Percentiles rank a stretch among this genome's conserved stretches.
Conservation (phyloP, 352 stramenopile species). For the Globisporangium paddicum region DNA sequence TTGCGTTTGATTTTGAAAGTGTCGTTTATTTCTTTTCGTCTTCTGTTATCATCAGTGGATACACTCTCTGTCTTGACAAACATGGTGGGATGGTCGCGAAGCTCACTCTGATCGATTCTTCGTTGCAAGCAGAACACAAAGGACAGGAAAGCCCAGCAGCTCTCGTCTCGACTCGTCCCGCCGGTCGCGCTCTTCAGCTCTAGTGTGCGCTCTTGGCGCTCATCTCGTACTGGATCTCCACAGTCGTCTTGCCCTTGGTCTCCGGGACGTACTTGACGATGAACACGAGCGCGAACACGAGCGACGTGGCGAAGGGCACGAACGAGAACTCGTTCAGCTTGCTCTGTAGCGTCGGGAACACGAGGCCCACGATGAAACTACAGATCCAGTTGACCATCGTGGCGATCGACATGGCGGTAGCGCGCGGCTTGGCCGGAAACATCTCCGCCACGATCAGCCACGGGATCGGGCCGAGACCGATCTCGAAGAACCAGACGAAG, state of each 20-base stretch:
- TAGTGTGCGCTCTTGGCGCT: conserved; percentile 18
- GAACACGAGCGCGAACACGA: conserved; percentile 80
- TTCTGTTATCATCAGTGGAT: not conserved
- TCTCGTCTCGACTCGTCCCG: not conserved
- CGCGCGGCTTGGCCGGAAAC: conserved; percentile 93
- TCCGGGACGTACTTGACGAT: conserved; percentile 85
- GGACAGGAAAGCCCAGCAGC: not conserved
- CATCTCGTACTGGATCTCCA: conserved; percentile 67
- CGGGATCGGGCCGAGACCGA: conserved; percentile 88
- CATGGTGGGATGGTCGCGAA: not conserved
- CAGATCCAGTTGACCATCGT: conserved; percentile 95
- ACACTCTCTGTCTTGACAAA: not conserved
- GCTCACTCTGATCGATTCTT: not conserved
- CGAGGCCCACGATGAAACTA: conserved; percentile 93
- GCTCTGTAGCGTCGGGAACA: conserved; percentile 90
- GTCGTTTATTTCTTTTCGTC: conserved; percentile 12
- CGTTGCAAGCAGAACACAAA: not conserved
- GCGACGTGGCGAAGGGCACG: conserved; percentile 81
- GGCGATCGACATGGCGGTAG: conserved; percentile 86
- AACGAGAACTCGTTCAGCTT: conserved; percentile 87
- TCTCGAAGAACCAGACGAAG: conserved; percentile 75
- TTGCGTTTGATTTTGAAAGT: conserved; percentile 11
- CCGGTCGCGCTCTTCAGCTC: not conserved
- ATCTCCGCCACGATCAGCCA: conserved; percentile 97
- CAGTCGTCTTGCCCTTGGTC: conserved; percentile 84